Percentiles rank a stretch among this genome's conserved stretches.
Conservation (phyloP, 306 rosid genomes). For the Senna tora region DNA sequence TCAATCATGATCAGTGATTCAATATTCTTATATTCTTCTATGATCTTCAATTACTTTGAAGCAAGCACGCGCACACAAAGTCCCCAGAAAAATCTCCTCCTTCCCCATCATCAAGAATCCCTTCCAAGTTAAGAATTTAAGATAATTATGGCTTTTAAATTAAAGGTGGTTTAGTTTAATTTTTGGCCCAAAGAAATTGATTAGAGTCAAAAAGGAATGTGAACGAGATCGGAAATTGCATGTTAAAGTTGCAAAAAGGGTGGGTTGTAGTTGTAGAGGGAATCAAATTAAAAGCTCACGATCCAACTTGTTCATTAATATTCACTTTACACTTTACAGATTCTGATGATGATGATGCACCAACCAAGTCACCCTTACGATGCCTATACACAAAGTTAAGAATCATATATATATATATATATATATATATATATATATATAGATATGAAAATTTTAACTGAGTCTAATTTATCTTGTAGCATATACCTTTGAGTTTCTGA, state of each 20-base stretch:
- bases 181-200: not conserved
- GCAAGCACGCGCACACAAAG: slow-evolving; percentile 44
- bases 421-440: no score
- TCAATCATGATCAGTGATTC: not conserved
- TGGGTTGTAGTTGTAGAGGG: slow-evolving; percentile 40
- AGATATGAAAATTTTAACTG: no score
- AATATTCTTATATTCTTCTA: slow-evolving; percentile 60
- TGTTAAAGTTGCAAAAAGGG: not conserved
- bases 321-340: slow-evolving; percentile 38
- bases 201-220: slow-evolving; percentile 50
- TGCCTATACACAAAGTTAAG: not conserved
- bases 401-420: not conserved
- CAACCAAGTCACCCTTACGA: not conserved
- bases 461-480: no score
- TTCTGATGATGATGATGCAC: slow-evolving; percentile 33
- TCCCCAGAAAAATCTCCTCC: slow-evolving; percentile 40
- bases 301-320: slow-evolving; percentile 38
- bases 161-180: no score
- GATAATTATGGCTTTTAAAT: no score
- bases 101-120: slow-evolving; percentile 35
- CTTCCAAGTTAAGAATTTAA: not conserved
- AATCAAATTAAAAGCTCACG: slow-evolving; percentile 40
- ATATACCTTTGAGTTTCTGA: not conserved
- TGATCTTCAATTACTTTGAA: not conserved
- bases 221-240: slow-evolving; percentile 44